Evolutionary conservation across 2,329 filamentous ascomycete genomes (phyloP).

Genomic region (Fusarium paranaense): DNA sequence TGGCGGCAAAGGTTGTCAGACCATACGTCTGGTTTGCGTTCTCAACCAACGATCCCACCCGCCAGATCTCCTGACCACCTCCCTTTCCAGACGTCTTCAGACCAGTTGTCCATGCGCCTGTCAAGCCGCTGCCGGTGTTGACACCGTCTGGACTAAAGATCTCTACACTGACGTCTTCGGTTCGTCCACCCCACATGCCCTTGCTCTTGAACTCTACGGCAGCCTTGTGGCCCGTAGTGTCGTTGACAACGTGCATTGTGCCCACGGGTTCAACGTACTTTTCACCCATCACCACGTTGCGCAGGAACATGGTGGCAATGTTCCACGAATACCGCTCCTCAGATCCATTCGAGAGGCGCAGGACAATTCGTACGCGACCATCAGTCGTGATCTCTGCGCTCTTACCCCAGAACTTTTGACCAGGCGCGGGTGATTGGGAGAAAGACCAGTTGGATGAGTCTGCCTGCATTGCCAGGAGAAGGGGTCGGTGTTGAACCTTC

Average conservation of each 20-base stretch:
- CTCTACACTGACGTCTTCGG: conserved; percentile 87
- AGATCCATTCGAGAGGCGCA: conserved; percentile 73
- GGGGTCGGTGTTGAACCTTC: conserved; percentile 93
- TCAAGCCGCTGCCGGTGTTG: conserved; percentile 74
- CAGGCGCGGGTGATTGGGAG: conserved; percentile 86
- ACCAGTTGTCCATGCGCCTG: conserved; percentile 86
- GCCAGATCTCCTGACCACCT: conserved; percentile 80
- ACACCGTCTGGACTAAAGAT: conserved; percentile 75
- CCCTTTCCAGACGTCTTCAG: conserved; percentile 74
- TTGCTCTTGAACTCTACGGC: conserved; percentile 92
- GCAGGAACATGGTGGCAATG: conserved; percentile 87
- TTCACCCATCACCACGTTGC: conserved; percentile 97
- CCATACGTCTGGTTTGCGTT: conserved; percentile 86
- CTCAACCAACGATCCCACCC: conserved; percentile 79
- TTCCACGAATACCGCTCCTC: conserved; percentile 92
- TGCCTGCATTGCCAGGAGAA: conserved; percentile 92
- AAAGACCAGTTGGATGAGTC: conserved; percentile 89
- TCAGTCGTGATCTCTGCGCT: conserved; percentile 94
- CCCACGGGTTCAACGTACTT: conserved; percentile 98
- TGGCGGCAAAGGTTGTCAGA: conserved; percentile 85
- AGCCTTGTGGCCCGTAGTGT: conserved; percentile 85
- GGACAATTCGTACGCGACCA: conserved; percentile 81
- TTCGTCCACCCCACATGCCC: conserved; percentile 96
- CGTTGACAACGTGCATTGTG: conserved; percentile 86
- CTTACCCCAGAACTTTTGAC: conserved; percentile 99